Evolutionary conservation across 495 filamentous ascomycete species (phyloP), one percentile per base, ranked within the genome.

Genomic region (Hypoxylon perforatum): DNA sequence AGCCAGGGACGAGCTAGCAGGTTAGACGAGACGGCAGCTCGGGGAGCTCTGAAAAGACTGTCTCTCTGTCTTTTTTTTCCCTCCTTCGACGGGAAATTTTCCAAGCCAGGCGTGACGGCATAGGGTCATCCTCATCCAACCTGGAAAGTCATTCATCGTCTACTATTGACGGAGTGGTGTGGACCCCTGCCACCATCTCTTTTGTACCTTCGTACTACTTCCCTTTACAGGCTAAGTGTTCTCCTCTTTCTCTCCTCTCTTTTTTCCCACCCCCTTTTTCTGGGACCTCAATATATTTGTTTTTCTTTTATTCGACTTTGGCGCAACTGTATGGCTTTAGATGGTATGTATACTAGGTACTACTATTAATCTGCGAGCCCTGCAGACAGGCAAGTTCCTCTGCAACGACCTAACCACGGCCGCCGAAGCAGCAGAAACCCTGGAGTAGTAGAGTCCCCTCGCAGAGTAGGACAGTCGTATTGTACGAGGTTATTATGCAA

Each of bases 91-190:
- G 61, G 66, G 61, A 61, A 65, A 61, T 60, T 45, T 57, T 53
- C 56, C 41, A 61, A 30, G 65, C 30, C 30, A 39, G 60, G 55
- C 65, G 66, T 69, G 66, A 69, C 61, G 66, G 66, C 66, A 69
- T 69, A 69, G 57, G 66, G 61, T 61, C 61, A 69, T 69, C 56
- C 51, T 65, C 50, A 61, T 60, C 49, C 60, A 69, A 69, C 66
- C 51, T 61, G 61, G 66, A 61, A 69, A 61, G 66, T 69, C 66
- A 69, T 69, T 64, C 66, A 69, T 69, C 54, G 48, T 59, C 47
- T 54, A 63, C 59, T 63, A 63, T 69, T 64, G 60, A 69, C 50
- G 56, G 61, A 57, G 61, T 28, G 38, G 54, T 44, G 56, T 57
- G 52, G 55, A 65, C 61, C 66, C 66, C 61, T 65, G 61, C 23